Conservation (phyloP, 331 rosid species). For the Malus hybrid region DNA sequence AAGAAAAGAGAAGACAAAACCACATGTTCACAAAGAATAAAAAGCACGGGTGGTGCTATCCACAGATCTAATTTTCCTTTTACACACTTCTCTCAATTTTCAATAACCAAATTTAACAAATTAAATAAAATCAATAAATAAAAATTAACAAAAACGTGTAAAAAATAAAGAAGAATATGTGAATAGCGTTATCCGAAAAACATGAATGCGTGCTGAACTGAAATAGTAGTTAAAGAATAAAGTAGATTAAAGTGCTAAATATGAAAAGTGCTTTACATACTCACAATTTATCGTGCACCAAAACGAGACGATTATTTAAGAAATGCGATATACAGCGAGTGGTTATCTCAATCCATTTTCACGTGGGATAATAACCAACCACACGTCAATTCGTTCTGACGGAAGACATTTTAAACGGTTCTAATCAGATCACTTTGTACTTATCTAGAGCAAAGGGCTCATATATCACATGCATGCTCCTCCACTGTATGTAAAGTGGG, state of each 20-base stretch:
- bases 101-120: too few species aligned
- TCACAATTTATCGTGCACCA: not conserved
- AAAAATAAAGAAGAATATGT: too few species aligned
- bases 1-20: too few species aligned
- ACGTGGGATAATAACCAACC: conserved; percentile 28
- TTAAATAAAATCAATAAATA: too few species aligned
- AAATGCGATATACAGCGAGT: too few species aligned
- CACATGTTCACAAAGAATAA: too few species aligned
- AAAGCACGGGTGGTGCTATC: too few species aligned
- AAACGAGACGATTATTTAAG: too few species aligned
- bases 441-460: conserved; percentile 26
- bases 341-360: conserved; percentile 15
- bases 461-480: conserved; percentile 24
- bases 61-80: too few species aligned
- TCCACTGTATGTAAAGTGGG: conserved; percentile 8
- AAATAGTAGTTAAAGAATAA: not conserved
- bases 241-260: not conserved
- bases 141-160: too few species aligned
- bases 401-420: conserved; percentile 56
- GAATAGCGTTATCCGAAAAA: too few species aligned
- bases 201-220: not conserved
- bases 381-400: conserved; percentile 54
- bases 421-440: conserved; percentile 52
- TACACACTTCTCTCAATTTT: accelerated
- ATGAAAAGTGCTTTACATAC: not conserved